phyloP scores from a whole-genome alignment of 2,329 filamentous ascomycete genomes.

The Paramyrothecium roridum region DNA sequence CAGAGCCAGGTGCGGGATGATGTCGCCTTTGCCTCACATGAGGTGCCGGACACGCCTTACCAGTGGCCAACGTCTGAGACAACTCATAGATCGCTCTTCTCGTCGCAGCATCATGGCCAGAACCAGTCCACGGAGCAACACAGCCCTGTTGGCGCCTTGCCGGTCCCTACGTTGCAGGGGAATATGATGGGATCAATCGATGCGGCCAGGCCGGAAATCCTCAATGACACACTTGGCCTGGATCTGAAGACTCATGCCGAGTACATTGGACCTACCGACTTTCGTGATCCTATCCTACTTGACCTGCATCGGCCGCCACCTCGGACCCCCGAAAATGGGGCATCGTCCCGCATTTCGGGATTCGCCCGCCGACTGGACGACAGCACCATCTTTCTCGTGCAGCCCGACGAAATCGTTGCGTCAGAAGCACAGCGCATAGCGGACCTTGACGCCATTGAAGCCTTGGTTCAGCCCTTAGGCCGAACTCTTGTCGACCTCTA shows the following conservation, averaged over 20 bases:
- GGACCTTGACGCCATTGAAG: conserved; percentile 52
- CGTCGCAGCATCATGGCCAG: too few species aligned
- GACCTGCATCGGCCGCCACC: conserved; percentile 53
- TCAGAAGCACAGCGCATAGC: conserved; percentile 37
- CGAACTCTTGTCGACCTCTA: conserved; percentile 63
- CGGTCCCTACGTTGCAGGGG: conserved; percentile 6
- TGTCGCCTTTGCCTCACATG: background rate
- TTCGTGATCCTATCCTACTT: conserved; percentile 55
- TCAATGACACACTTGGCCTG: conserved; percentile 47
- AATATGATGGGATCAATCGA: conserved; percentile 10
- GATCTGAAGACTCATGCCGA: conserved; percentile 58
- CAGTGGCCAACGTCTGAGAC: too few species aligned
- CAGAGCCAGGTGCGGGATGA: background rate
- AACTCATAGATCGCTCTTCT: too few species aligned
- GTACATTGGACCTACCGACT: conserved; percentile 57
- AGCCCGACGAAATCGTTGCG: conserved; percentile 28
- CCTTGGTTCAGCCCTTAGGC: conserved; percentile 60
- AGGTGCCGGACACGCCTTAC: too few species aligned
- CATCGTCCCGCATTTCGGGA: conserved; percentile 8
- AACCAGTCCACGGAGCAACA: too few species aligned
- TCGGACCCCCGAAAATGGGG: conserved; percentile 8
- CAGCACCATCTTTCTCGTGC: conserved; percentile 31
- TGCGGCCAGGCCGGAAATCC: conserved; percentile 21
- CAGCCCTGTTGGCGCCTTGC: too few species aligned
- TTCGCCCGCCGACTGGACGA: conserved; percentile 29